These are phyloP conservation scores for Puccinia coronata DNA, from an alignment of 1,284 basidiomycete species.

Conservation along the genomic window DNA sequence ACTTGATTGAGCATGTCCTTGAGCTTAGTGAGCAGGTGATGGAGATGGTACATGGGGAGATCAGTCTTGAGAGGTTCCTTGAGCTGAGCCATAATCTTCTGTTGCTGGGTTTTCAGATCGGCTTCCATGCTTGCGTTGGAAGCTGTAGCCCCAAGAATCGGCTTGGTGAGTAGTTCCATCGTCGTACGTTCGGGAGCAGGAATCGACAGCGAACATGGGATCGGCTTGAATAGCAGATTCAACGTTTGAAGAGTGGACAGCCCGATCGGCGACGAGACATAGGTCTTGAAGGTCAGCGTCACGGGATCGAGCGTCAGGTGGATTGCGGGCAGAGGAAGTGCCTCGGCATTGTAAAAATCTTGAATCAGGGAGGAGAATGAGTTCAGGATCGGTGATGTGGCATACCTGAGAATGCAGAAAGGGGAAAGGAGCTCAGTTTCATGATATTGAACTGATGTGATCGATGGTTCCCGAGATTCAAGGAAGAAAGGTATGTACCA, in stretches of 20 bases:
- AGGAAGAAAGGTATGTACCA: conserved; percentile 66
- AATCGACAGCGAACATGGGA: conserved; percentile 73
- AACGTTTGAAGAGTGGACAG: conserved; percentile 57
- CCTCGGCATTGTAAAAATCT: conserved; percentile 95
- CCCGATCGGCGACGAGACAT: conserved; percentile 63
- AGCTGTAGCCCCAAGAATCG: conserved; percentile 56
- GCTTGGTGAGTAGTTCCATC: conserved; percentile 85
- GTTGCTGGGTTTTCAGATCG: conserved; percentile 31
- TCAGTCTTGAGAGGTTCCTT: conserved; percentile 46
- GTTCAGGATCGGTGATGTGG: conserved; percentile 84
- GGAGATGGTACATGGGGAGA: conserved; percentile 58
- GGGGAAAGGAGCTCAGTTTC: conserved; percentile 2
- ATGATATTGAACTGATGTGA: conserved; percentile 49
- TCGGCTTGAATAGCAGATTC: conserved; percentile 54
- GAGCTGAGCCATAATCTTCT: conserved; percentile 22
- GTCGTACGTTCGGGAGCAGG: conserved; percentile 56
- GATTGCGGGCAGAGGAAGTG: conserved; percentile 81
- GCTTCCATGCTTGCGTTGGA: background rate
- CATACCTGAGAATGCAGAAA: conserved; percentile 68
- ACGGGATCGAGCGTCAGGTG: conserved; percentile 89
- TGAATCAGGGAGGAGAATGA: conserved; percentile 97
- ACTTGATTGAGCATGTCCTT: conserved; percentile 81
- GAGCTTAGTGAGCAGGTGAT: conserved; percentile 71
- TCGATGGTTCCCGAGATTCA: background rate
- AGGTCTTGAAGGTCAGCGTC: conserved; percentile 81